Percentiles rank a stretch among this genome's conserved stretches.
Evolutionary conservation across 257 asterid genomes (phyloP).

Genomic region (Cordia subcordata): DNA sequence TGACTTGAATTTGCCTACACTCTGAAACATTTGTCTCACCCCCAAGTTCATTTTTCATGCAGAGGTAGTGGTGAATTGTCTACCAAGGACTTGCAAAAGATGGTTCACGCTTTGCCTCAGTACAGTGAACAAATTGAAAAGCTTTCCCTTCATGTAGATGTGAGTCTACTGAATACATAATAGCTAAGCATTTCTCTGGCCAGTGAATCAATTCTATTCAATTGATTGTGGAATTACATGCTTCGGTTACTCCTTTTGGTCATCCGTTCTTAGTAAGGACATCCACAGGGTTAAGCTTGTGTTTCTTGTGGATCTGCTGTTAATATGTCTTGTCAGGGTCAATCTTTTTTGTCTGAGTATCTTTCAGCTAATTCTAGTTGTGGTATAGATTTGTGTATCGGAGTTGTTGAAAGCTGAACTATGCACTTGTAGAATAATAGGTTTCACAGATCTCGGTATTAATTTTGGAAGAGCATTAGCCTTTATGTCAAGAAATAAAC

Average conservation of each 20-base stretch:
- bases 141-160: conserved; percentile 99
- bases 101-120: conserved; percentile 99
- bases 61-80: conserved; percentile 84
- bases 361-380: no score
- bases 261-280: neutral
- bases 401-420: neutral
- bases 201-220: neutral
- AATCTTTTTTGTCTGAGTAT: no score
- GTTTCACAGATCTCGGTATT: neutral
- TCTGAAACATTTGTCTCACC: conserved; percentile 5
- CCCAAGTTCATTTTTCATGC: conserved; percentile 22
- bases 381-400: neutral
- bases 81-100: conserved; percentile 94
- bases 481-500: neutral
- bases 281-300: no score
- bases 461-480: neutral
- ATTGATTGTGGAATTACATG: neutral
- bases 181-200: neutral
- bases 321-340: no score
- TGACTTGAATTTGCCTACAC: neutral
- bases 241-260: neutral
- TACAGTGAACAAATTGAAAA: conserved; percentile 98
- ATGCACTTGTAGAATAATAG: neutral
- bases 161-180: conserved; percentile 36
- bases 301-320: no score